phyloP scores from a whole-genome alignment of 2,329 filamentous ascomycete genomes.

The Colletotrichum siamense region DNA sequence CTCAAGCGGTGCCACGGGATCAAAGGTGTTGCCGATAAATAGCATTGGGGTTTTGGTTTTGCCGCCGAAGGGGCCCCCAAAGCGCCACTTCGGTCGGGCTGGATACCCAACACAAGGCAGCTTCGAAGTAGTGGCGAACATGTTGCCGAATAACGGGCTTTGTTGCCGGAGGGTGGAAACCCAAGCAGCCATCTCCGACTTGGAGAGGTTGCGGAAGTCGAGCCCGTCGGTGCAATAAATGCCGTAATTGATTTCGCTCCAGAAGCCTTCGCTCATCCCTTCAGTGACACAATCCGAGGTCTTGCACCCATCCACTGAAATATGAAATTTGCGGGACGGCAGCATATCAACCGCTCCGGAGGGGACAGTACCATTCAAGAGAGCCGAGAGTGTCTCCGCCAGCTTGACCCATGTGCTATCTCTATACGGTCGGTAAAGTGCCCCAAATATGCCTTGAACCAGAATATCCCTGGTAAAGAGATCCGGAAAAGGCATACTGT shows the following conservation, averaged over 20 bases:
- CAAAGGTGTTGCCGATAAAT: neutral
- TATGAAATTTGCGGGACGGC: neutral
- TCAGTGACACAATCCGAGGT: neutral
- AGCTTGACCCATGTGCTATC: neutral
- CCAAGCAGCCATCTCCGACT: slow-evolving; percentile 32
- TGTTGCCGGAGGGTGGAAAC: slow-evolving; percentile 27
- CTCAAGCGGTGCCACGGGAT: neutral
- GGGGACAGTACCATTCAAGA: neutral
- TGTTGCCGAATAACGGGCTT: neutral
- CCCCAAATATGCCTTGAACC: neutral
- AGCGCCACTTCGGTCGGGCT: slow-evolving; percentile 42
- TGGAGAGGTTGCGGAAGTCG: slow-evolving; percentile 23
- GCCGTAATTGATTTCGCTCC: slow-evolving; percentile 12
- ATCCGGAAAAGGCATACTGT: neutral
- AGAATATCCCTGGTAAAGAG: neutral
- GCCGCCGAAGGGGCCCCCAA: slow-evolving; percentile 35
- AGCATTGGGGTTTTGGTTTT: neutral
- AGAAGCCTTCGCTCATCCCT: neutral
- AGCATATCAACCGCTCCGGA: neutral
- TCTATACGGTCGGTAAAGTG: neutral
- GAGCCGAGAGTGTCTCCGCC: neutral
- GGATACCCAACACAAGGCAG: slow-evolving; percentile 45
- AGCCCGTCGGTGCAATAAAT: slow-evolving; percentile 41
- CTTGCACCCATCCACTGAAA: neutral
- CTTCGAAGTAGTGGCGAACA: neutral